Evolutionary conservation across 2,329 filamentous ascomycete species (phyloP).

Genomic region (Exophiala xenobiotica): DNA sequence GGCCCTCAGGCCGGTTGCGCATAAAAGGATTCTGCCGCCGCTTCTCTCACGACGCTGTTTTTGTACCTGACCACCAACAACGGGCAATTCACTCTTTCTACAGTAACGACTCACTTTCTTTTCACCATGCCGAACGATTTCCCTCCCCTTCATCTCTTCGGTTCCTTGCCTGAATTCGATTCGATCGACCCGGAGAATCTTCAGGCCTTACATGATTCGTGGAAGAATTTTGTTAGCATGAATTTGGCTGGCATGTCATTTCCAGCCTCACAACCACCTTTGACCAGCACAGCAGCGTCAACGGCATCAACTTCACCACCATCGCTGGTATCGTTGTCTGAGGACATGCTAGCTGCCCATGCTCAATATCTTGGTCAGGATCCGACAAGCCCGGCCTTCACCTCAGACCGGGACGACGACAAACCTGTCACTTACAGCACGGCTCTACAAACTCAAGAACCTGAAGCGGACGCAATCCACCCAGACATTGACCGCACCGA

Average conservation of each 20-base stretch:
- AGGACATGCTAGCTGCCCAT: too few species aligned
- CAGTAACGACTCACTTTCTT: neutral
- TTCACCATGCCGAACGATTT: neutral
- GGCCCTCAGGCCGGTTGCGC: neutral
- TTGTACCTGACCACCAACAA: neutral
- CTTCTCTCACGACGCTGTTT: neutral
- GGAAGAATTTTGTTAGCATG: too few species aligned
- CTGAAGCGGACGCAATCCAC: conserved; percentile 9
- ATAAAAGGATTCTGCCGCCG: neutral
- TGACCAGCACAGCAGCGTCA: too few species aligned
- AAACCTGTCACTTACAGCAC: neutral
- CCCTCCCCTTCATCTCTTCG: neutral
- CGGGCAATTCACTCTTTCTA: neutral
- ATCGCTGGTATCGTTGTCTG: too few species aligned
- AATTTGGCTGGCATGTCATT: too few species aligned
- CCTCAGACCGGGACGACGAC: neutral
- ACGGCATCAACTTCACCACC: too few species aligned
- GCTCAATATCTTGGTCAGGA: too few species aligned
- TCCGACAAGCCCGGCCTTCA: too few species aligned
- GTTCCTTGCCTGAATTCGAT: neutral
- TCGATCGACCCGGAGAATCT: neutral
- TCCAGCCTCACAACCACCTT: too few species aligned
- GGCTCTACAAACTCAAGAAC: neutral
- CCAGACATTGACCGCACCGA: conserved; percentile 12
- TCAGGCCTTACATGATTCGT: neutral